Conservation (phyloP, 306 rosid species). For the Astragalus glycyphyllos region DNA sequence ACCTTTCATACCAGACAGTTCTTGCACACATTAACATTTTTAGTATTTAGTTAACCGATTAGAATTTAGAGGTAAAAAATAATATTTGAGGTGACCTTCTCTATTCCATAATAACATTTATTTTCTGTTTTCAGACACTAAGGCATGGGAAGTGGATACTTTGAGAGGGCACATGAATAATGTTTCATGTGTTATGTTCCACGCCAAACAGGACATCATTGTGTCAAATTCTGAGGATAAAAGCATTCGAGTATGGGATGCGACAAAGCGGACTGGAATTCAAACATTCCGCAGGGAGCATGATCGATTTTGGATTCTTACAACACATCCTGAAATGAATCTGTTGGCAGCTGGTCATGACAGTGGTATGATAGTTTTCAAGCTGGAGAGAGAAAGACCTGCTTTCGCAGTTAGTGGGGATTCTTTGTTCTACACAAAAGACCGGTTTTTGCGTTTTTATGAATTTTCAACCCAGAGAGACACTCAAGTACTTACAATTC, state of each 20-base stretch:
- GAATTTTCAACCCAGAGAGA: slow-evolving; percentile 86
- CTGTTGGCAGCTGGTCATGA: slow-evolving; percentile 98
- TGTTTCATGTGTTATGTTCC: slow-evolving; percentile 96
- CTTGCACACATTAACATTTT: slow-evolving; percentile 32
- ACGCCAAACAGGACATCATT: slow-evolving; percentile 93
- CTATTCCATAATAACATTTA: slow-evolving; percentile 24
- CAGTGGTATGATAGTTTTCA: slow-evolving; percentile 95
- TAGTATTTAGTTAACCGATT: slow-evolving; percentile 13
- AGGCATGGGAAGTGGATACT: slow-evolving; percentile 99
- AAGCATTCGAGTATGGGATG: slow-evolving; percentile 98
- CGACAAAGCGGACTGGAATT: slow-evolving; percentile 86
- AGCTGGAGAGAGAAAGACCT: slow-evolving; percentile 93
- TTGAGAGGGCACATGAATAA: slow-evolving; percentile 97
- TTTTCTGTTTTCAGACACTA: slow-evolving; percentile 70
- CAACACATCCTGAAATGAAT: slow-evolving; percentile 97
- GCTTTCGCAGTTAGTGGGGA: slow-evolving; percentile 89
- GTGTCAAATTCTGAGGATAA: slow-evolving; percentile 97
- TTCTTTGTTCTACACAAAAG: slow-evolving; percentile 75
- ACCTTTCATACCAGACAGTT: slow-evolving; percentile 5
- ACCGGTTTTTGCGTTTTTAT: slow-evolving; percentile 81
- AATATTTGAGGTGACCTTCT: slow-evolving; percentile 23
- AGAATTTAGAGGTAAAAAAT: not conserved
- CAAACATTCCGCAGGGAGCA: slow-evolving; percentile 98
- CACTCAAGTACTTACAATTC: slow-evolving; percentile 78
- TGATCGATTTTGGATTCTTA: slow-evolving; percentile 97